Conservation (phyloP, 2,329 filamentous ascomycete species). For the Clonostachys chloroleuca region DNA sequence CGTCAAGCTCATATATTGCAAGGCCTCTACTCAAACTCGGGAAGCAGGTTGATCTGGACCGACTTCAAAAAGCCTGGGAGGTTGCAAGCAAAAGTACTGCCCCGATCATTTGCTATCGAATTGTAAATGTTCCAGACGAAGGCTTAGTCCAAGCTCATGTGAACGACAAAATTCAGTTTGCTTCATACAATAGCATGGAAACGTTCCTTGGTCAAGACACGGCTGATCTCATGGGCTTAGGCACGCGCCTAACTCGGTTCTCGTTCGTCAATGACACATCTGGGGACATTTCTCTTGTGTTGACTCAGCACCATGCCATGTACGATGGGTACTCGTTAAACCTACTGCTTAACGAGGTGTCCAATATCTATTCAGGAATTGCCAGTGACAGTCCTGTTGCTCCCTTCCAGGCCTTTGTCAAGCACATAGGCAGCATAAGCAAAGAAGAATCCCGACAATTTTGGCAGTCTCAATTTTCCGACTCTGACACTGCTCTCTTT, state of each 20-base stretch:
- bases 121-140: slow-evolving; percentile 3
- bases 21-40: background rate
- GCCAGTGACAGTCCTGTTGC: background rate
- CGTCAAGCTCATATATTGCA: background rate
- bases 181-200: slow-evolving; percentile 17
- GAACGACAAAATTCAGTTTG: slow-evolving; percentile 21
- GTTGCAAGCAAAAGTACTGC: background rate
- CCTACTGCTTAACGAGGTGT: background rate
- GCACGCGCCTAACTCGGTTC: slow-evolving; percentile 9
- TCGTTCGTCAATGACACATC: slow-evolving; percentile 5
- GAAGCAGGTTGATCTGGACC: background rate
- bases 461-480: background rate
- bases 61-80: slow-evolving; percentile 1
- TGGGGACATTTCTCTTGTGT: background rate
- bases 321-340: slow-evolving; percentile 10
- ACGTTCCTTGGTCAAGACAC: slow-evolving; percentile 23
- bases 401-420: slow-evolving; percentile 33
- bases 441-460: background rate
- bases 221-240: slow-evolving; percentile 13
- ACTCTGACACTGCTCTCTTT: background rate
- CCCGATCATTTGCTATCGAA: background rate
- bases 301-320: slow-evolving; percentile 11
- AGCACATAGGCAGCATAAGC: slow-evolving; percentile 12
- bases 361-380: background rate
- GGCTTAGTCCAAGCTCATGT: slow-evolving; percentile 35